Conservation (phyloP, 179 eudicot species). For the Camellia oleifera region DNA sequence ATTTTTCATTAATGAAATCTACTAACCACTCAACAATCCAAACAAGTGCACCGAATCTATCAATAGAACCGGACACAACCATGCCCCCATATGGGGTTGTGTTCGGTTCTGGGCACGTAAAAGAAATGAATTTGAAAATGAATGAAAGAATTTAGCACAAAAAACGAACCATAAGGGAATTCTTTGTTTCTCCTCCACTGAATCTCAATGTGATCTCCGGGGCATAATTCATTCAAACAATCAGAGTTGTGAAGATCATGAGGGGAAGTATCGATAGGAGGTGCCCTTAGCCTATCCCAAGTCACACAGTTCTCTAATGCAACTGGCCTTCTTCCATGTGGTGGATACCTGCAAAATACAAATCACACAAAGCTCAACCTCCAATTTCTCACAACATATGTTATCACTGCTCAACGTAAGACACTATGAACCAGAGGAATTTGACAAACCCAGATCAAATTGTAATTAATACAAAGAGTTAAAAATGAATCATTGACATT, state of each 20-base stretch:
- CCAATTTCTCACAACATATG: neutral
- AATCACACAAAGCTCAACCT: constrained; percentile 5
- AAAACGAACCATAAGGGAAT: constrained; percentile 83
- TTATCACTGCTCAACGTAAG: neutral
- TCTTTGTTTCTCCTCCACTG: constrained; percentile 99
- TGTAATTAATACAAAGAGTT: neutral
- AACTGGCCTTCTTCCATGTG: constrained; percentile 83
- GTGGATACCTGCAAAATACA: constrained; percentile 62
- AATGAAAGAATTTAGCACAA: neutral
- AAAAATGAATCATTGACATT: neutral
- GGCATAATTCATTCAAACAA: constrained; percentile 68
- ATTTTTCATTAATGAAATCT: no score
- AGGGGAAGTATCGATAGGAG: constrained; percentile 74
- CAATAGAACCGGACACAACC: no score
- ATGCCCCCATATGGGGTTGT: no score
- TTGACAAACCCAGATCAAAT: neutral
- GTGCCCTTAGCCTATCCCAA: constrained; percentile 85
- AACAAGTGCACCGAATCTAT: no score
- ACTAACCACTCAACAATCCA: neutral
- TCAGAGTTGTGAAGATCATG: constrained; percentile 78
- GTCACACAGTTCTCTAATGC: constrained; percentile 69
- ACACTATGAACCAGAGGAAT: no score
- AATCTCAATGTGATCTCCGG: constrained; percentile 94
- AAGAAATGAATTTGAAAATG: neutral
- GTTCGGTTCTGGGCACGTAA: no score